Evolutionary conservation across 2,329 filamentous ascomycete genomes (phyloP).

Genomic region (Gaeumannomyces tritici): DNA sequence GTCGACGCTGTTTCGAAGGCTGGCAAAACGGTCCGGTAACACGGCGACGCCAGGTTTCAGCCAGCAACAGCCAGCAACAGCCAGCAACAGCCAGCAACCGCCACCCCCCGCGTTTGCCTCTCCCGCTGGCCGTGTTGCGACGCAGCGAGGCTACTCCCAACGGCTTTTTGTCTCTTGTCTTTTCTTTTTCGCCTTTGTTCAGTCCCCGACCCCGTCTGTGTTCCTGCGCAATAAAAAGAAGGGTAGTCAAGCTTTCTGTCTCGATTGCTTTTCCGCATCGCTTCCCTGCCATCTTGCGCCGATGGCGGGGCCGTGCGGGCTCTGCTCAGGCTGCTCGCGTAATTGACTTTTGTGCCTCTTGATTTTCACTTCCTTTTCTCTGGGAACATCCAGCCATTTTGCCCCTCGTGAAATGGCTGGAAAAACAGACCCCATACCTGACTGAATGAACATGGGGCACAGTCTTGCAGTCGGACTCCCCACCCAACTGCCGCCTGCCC

Average conservation of each 20-base stretch:
- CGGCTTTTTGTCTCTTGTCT: background rate
- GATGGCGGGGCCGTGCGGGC: no score
- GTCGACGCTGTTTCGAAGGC: background rate
- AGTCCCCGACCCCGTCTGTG: background rate
- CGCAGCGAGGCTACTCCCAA: background rate
- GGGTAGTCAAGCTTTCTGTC: background rate
- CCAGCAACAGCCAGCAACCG: no score
- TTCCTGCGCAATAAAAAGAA: background rate
- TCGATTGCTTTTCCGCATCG: background rate
- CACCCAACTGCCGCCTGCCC: background rate
- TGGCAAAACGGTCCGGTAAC: background rate
- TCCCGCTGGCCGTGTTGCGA: no score
- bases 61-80: no score
- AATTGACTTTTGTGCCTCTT: background rate
- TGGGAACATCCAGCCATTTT: background rate
- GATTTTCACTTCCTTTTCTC: background rate
- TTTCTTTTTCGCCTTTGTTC: background rate
- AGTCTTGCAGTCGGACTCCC: background rate
- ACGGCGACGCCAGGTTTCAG: background rate
- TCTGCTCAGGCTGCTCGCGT: background rate
- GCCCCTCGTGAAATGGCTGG: background rate
- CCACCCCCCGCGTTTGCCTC: no score
- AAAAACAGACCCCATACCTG: no score
- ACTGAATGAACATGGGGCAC: no score
- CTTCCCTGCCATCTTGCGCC: background rate